Conservation (phyloP, 116 monocot species). For the Posidonia oceanica region DNA sequence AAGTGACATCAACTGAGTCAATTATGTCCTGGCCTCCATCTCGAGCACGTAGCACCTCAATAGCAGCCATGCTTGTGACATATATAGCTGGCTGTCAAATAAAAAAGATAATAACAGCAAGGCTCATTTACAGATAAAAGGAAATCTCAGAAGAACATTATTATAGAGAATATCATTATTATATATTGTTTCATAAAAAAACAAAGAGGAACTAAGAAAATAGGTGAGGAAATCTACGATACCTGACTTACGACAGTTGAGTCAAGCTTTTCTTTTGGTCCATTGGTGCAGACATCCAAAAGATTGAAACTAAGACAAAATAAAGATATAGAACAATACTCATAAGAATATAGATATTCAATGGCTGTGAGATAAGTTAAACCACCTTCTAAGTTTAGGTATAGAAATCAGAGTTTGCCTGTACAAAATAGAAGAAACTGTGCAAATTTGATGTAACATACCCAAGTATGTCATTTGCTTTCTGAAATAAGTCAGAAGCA, state of each 20-base stretch:
- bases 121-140: too few relatives aligned
- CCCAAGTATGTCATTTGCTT: slow-evolving; percentile 85
- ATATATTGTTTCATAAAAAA: too few relatives aligned
- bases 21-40: slow-evolving; percentile 83
- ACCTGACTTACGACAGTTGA: slow-evolving; percentile 99
- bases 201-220: too few relatives aligned
- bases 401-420: background rate
- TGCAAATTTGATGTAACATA: slow-evolving; percentile 12
- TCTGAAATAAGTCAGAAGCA: slow-evolving; percentile 61
- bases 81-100: slow-evolving; percentile 81
- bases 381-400: too few relatives aligned
- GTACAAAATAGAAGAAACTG: background rate
- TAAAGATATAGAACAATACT: background rate
- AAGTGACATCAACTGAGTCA: slow-evolving; percentile 86
- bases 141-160: too few relatives aligned
- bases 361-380: background rate
- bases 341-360: background rate
- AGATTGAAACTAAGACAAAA: slow-evolving; percentile 53
- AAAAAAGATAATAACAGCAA: background rate
- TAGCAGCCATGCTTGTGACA: slow-evolving; percentile 90
- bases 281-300: slow-evolving; percentile 78
- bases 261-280: slow-evolving; percentile 94
- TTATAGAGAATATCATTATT: too few relatives aligned
- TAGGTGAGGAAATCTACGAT: background rate
- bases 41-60: slow-evolving; percentile 72